Evolutionary conservation across 2,329 filamentous ascomycete genomes (phyloP), one percentile per base, ranked within the genome.

Genomic region (Colletotrichum tropicale): DNA sequence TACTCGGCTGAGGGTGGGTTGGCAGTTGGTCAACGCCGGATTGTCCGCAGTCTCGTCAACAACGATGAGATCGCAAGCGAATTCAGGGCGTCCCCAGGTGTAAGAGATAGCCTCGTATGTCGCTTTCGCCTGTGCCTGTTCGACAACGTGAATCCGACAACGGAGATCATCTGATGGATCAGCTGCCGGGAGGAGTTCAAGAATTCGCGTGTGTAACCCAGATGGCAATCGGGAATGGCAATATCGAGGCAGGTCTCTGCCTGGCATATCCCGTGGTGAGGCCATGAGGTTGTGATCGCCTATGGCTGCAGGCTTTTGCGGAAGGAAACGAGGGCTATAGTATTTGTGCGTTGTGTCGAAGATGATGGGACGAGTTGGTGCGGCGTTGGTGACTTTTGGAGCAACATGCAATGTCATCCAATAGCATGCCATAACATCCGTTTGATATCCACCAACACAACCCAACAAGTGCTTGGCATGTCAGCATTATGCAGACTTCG

Each of bases 11-110:
- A 13, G 43, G 10, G 10, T 13, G n/a, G 0, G 2, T 8, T 21
- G 43, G 10, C n/a, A 21, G 1, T 48, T 1, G 43, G n/a, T 0
- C 4, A 1, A 48, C 6, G 3, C n/a, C 6, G 3, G 3, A 12
- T 21, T 7, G n/a, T 48, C 43, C 6, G 7, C 6, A 5, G 0
- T 6, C 2, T 48, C n/a, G 43, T 21, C 43, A 52, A 52, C n/a
- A 5, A 52, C 6, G 43, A 52, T 4, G 43, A 52, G 43, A 21
- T 21, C 3, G 43, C n/a, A 21, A 2, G 43, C 21, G 43, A 52
- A 21, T 3, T 52, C 43, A 1, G 43, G 43, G 8, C n/a, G 6
- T 1, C 43, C 43, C 43, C 43, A 52, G 2, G 43, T 21, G 43
- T 52, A 52, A 13, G 43, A 52, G 43, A 52, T 21, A 2, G 43